Base-by-base conservation (phyloP, 495 filamentous ascomycete genomes). In the Friedmanniomyces simplex region DNA sequence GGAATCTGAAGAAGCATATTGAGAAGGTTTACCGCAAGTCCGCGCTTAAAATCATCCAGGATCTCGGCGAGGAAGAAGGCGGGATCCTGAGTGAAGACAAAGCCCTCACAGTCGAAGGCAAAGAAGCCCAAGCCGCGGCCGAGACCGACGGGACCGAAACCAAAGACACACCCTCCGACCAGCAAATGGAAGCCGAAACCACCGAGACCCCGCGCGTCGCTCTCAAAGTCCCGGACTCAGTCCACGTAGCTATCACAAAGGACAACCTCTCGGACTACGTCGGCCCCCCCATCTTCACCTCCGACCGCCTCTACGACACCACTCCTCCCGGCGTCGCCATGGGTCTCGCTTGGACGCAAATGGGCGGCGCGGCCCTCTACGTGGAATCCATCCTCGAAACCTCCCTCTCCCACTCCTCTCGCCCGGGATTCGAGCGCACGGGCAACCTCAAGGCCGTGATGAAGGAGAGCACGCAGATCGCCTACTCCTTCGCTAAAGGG, bases 21-120 rank as follows among this genome's bases (percentile, higher is more conserved):
- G 94, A 99, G 68, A 97, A 97, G 75, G 88, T 99, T 5, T 99
- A 95, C 72, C 86, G 94, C 42, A 99, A 99, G 73, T 86, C 90
- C 18, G 94, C 94, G 12, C 78, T 97, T 61, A 96, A 96, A 72
- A 97, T 99, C 63, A 89, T 99, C 26, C 87, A 89, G 67, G 93
- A 97, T 61, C 74, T 97, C 4, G 93, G 93, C 50, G 93, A 98
- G 71, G 84, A 89, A 28, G 91, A 97, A 32, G 28, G 28, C 28
- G 10, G 28, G 24, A 87, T 76, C 12, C 73, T 95, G 14, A 77
- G 86, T 1, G 93, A 96, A 72, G 80, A 83, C 25, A 82, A 87
- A 59, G 93, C 89, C 16, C 68, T 96, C 48, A 96, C 91, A 7
- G 83, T 87, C 4, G 89, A 94, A 67, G 91, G 89, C 58, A 95